Evolutionary conservation across 2,329 filamentous ascomycete genomes (phyloP), one percentile per base, ranked within the genome.

Genomic region (Passalora sequoiae): DNA sequence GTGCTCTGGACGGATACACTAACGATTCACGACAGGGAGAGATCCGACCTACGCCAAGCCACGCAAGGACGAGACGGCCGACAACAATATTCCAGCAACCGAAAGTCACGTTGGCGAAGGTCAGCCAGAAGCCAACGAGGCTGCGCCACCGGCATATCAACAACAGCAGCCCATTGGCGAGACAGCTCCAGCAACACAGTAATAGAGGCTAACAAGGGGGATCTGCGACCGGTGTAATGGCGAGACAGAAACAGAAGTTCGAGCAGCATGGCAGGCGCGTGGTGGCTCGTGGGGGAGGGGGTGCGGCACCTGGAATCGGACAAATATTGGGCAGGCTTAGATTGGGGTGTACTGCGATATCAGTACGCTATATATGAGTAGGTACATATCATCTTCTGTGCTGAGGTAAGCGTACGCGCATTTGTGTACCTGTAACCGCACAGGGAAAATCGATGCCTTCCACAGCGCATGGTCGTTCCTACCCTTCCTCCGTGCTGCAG

Each of bases 31-130:
- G 38, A 47, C 37, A 62, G 60, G 60, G 92, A 76, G 77, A 56
- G 86, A 91, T 50, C 59, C 76, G 20, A 65, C 84, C 68, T 89
- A 76, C 74, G 70, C 77, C 41, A 79, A 72, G 61, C 75, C 83
- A 30, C 66, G 71, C 36, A 70, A 69, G 57, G 73, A 71, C 69
- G 66, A 66, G 25, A 69, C 69, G 61, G 60, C 66, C 55, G 49
- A 57, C 44, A 55, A 49, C 47, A 27, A 12, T 12, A 66, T 65
- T 41, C 59, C 57, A n/a, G 51, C 58, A 12, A 58, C 56, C 33
- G 61, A 59, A 43, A 54, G 51, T 47, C 54, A 61, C 46, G 49
- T 44, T 20, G 60, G 59, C 29, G 52, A 63, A 32, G 60, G 59
- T 27, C 44, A 51, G 28, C 57, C 60, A 7, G 46, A 53, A 27